Evolutionary conservation across 345 rosid genomes (phyloP), one percentile per base, ranked within the genome.

Genomic region (Punica granatum): DNA sequence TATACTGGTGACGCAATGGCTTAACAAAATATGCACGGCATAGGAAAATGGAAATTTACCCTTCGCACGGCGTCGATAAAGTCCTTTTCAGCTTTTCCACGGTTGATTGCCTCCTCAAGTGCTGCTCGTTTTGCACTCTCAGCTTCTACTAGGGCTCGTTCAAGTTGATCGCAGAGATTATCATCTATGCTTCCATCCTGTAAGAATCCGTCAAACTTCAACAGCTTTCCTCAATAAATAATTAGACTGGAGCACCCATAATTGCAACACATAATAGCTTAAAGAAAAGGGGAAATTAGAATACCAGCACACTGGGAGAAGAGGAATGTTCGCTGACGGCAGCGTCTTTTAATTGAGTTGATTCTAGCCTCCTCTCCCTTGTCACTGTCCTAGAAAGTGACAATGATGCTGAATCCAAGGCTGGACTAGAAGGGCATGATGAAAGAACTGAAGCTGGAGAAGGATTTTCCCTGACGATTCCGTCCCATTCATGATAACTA

Each of bases 31-130:
- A 51, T 36, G 14, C 6, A 12, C 21, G 56, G 51, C 31, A 56
- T 18, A 10, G 61, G 61, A 56, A 28, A 56, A 34, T 15, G 35
- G 36, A 68, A 66, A 8, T 26, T 67, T 77, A 90, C 99, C 95
- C 69, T 87, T 72, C 78, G 86, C 39, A 84, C 79, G 60, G 92
- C 85, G 69, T 84, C 95, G 66, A 85, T 67, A 65, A 86, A 88
- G 37, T 77, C 88, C 54, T 73, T 86, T 74, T 94, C 95, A 60
- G 92, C 88, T 81, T 85, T 84, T 65, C 74, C 79, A 66, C 86
- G 86, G 80, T 81, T 80, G 44, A 69, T 35, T 69, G 82, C 86
- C 84, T 86, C 97, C 69, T 76, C 79, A 71, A 75, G 67, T 65
- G 90, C 93, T 71, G 81, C 91, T 71, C 54, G 74, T 75, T 78